Evolutionary conservation across 495 filamentous ascomycete species (phyloP), one percentile per base, ranked within the genome.

Genomic region (Talaromyces liani): DNA sequence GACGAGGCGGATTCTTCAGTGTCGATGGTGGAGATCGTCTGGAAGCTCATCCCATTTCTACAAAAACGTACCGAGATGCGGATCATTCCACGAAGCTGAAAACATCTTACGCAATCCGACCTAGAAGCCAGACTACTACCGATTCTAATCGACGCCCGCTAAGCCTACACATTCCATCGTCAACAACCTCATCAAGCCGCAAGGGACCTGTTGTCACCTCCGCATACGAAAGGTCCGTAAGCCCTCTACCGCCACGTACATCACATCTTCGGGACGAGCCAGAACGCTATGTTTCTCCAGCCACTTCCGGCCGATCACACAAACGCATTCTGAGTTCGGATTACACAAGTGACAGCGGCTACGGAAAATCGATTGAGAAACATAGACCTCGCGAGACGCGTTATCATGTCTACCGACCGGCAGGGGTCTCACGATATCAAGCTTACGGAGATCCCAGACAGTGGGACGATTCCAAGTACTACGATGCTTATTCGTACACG

Each of bases 401-500:
- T 1, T 71, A 77, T 61, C 75, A 62, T 4, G 66, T 53, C 6
- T 66, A 75, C 54, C 66, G 69, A 39, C 64, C 69, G 18, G 64
- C 66, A 34, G 65, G 61, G 7, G 65, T 62, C 2, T 68, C 67
- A 63, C 72, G 70, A 29, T 71, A 77, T 54, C 72, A 71, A 27
- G 66, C 71, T 2, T 71, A 70, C 16, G 70, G 69, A 24, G 71
- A 71, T 6, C 64, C 72, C 57, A 69, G 73, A 53, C 79, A 83
- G 39, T 74, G 81, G 12, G 84, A 87, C 58, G 87, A 87, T 69
- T 83, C 86, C 59, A 86, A 87, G 45, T 79, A 86, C 47, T 75
- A 75, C 54, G 71, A 79, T 68, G 85, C 85, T 1, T 91, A 87
- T 68, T 88, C 88, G 56, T 91, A 91, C 65, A 91, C 88, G 4